Base-by-base conservation (phyloP, 2,329 filamentous ascomycete species). In the Aspergillus fumigatus region DNA sequence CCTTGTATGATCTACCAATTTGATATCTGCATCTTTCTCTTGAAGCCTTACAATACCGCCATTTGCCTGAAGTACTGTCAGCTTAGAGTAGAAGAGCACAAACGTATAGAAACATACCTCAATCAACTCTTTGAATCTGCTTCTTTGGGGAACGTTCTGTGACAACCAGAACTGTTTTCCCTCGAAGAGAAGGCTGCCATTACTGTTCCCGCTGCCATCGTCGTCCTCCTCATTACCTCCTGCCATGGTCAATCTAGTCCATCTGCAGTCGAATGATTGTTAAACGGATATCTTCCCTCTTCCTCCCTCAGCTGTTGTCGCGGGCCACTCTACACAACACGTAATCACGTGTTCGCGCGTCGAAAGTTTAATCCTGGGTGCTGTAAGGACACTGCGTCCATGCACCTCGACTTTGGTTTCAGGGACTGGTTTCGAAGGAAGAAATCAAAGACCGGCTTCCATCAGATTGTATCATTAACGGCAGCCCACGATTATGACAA, bases 161-260 rank as follows among this genome's bases (percentile, higher is more conserved):
- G 82, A 77, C 41, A 88, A 67, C 79, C 83, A 87, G 71, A 88
- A 86, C 48, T 75, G 81, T 56, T 76, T 75, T 48, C 80, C 79
- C 14, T 74, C 64, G 60, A 88, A 87, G 9, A 88, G 67, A 35
- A 45, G 29, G 7, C 29, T 3, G 19, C 38, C n/a, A 14, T 11
- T 35, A n/a, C 45, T 10, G n/a, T 14, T 52, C 3, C 27, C 17
- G 29, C n/a, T 23, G 19, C 21, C 19, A 17, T 32, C 45, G 2
- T 40, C 45, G 21, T 32, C 50, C 19, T 23, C 51, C n/a, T n/a
- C 9, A 19, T 23, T 38, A 17, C 35, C 8, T 19, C 19, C 25
- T 10, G 25, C 6, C 43, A 47, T 47, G 11, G 3, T 14, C 9
- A 47, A 47, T 47, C 21, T 14, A 47, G 43, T 14, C 43, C 43